These are phyloP conservation scores for Cylindrotheca closterium DNA, from an alignment of 108 stramenopile species.

Conservation along the genomic window DNA sequence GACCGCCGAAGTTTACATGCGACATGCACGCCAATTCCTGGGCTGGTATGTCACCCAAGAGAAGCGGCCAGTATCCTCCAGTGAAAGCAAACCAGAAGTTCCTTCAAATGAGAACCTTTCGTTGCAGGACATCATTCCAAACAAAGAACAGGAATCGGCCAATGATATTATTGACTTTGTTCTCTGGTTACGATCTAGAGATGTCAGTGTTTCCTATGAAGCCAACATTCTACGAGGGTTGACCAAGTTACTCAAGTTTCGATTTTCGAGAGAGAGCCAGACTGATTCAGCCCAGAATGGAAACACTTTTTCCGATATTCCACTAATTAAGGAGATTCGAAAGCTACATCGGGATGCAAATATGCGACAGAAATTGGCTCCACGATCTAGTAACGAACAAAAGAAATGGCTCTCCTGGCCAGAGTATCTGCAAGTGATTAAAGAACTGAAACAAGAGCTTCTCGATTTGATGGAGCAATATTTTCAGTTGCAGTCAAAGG, in stretches of 20 bases:
- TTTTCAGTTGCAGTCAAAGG: background rate
- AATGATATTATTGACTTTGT: conserved; percentile 63
- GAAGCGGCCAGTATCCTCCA: conserved; percentile 6
- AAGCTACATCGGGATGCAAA: conserved; percentile 80
- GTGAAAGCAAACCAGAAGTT: background rate
- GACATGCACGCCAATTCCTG: conserved; percentile 74
- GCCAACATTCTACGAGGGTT: conserved; percentile 82
- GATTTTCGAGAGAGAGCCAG: conserved; percentile 56
- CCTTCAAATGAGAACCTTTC: conserved; percentile 27
- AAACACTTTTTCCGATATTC: conserved; percentile 67
- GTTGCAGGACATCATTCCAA: conserved; percentile 59
- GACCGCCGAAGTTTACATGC: conserved; percentile 77
- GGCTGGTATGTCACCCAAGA: conserved; percentile 50
- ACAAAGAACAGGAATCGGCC: conserved; percentile 67
- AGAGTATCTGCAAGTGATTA: conserved; percentile 66
- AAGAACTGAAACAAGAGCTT: conserved; percentile 55
- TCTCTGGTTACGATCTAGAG: conserved; percentile 68
- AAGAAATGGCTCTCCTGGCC: conserved; percentile 81
- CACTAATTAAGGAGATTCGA: conserved; percentile 68
- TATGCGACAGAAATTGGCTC: conserved; percentile 50
- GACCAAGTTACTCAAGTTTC: conserved; percentile 78
- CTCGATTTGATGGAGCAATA: conserved; percentile 32
- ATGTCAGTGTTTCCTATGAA: conserved; percentile 78
- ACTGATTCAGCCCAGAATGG: conserved; percentile 33
- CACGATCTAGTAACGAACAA: conserved; percentile 72